These are phyloP conservation scores for Porodaedalea pini DNA, from an alignment of 1,284 basidiomycete genomes.

Conservation along the genomic window DNA sequence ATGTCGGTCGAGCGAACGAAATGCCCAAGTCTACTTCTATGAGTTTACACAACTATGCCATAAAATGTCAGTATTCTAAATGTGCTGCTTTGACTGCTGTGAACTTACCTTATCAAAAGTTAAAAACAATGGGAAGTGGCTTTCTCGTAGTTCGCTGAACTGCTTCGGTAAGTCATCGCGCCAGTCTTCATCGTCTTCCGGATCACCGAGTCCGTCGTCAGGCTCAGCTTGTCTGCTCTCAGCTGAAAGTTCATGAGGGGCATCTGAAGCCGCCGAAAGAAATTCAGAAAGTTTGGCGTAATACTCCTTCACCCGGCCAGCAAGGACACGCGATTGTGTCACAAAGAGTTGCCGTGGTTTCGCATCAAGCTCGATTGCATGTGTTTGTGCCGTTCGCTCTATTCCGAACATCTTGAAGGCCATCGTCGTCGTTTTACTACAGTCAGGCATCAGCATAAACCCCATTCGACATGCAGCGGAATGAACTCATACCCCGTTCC, in stretches of 20 bases:
- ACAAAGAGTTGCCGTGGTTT: conserved; percentile 68
- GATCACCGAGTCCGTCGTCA: conserved; percentile 40
- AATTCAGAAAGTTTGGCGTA: conserved; percentile 52
- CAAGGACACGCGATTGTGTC: conserved; percentile 64
- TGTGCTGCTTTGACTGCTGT: no score
- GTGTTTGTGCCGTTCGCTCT: conserved; percentile 45
- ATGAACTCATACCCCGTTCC: conserved; percentile 57
- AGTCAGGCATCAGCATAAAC: not conserved
- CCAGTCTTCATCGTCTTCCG: conserved; percentile 47
- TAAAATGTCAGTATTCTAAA: not conserved
- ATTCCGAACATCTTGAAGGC: conserved; percentile 70
- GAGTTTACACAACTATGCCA: conserved; percentile 22
- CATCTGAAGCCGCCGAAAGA: conserved; percentile 35
- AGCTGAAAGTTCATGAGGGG: conserved; percentile 25
- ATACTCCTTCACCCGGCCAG: conserved; percentile 63
- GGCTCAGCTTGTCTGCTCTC: conserved; percentile 9
- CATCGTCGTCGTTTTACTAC: conserved; percentile 73
- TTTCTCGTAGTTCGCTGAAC: conserved; percentile 54
- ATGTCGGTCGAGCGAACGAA: conserved; percentile 14
- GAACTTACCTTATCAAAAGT: conserved; percentile 56
- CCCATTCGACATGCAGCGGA: conserved; percentile 12
- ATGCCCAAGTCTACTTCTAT: conserved; percentile 25
- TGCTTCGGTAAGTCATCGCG: conserved; percentile 45
- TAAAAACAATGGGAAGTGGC: conserved; percentile 69
- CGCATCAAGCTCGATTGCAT: conserved; percentile 26